A percentile compares a stretch with the other conserved stretches of the same genome.
These are phyloP conservation scores for Pseudocercospora ulei DNA, from an alignment of 2,329 filamentous ascomycete genomes.

Conservation along the genomic window DNA sequence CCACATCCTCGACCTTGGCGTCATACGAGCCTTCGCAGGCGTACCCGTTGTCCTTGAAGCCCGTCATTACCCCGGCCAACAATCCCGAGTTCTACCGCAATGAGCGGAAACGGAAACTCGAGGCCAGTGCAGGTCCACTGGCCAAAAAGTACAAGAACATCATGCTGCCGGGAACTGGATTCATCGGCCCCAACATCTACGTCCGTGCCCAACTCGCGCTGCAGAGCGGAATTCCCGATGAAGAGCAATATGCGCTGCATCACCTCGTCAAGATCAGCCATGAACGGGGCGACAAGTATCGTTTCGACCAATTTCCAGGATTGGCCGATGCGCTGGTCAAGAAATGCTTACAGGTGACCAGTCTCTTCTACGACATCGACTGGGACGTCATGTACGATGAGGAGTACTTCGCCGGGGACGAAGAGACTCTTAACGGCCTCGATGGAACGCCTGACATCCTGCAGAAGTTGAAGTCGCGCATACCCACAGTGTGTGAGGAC, in stretches of 20 bases:
- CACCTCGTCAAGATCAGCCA: conserved; percentile 93
- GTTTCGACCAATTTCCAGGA: conserved; percentile 82
- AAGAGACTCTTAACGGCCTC: conserved; percentile 54
- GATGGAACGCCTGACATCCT: conserved; percentile 62
- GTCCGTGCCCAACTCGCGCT: conserved; percentile 76
- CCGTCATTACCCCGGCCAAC: conserved; percentile 65
- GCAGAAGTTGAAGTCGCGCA: conserved; percentile 58
- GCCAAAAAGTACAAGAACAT: conserved; percentile 43
- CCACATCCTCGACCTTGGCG: conserved; percentile 47
- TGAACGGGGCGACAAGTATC: conserved; percentile 89
- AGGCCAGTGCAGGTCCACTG: conserved; percentile 36
- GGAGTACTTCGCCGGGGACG: conserved; percentile 43
- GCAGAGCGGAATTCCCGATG: conserved; percentile 64
- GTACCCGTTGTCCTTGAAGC: conserved; percentile 57
- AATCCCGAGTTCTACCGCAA: conserved; percentile 59
- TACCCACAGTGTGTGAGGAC: conserved; percentile 51
- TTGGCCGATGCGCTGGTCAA: conserved; percentile 80
- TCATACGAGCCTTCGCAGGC: conserved; percentile 59
- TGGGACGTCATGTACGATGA: conserved; percentile 67
- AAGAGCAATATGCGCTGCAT: conserved; percentile 87
- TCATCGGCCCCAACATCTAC: conserved; percentile 74
- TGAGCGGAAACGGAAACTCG: conserved; percentile 43
- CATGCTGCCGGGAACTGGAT: conserved; percentile 56
- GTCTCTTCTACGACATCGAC: conserved; percentile 68
- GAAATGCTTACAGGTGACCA: conserved; percentile 68